phyloP scores from a whole-genome alignment of 306 rosid genomes.

The Lathyrus tuberosus region DNA sequence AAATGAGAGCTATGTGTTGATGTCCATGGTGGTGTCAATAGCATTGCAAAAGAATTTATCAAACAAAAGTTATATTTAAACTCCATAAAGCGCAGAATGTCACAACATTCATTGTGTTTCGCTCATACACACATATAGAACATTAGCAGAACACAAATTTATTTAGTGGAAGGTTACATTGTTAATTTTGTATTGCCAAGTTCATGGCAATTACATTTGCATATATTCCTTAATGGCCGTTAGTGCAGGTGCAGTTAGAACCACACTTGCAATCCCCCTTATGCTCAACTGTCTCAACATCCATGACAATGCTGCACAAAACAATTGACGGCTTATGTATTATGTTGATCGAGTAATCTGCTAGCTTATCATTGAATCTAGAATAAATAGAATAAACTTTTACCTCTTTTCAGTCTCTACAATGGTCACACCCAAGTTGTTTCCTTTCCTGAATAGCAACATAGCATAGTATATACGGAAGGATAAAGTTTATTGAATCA shows the following conservation, averaged over 20 bases:
- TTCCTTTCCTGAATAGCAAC: slow-evolving; percentile 69
- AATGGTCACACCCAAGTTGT: slow-evolving; percentile 56
- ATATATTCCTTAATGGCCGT: slow-evolving; percentile 44
- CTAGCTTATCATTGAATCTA: slow-evolving; percentile 5
- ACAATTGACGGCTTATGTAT: neutral
- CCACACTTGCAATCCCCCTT: slow-evolving; percentile 79
- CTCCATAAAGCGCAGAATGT: slow-evolving; percentile 33
- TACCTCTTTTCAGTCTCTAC: slow-evolving; percentile 70
- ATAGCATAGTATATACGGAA: slow-evolving; percentile 11
- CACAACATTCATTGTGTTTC: slow-evolving; percentile 34
- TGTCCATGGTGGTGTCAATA: neutral
- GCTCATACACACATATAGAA: slow-evolving; percentile 27
- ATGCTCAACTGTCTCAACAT: slow-evolving; percentile 63
- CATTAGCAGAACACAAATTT: slow-evolving; percentile 32
- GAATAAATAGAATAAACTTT: slow-evolving; percentile 18
- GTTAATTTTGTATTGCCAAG: slow-evolving; percentile 25
- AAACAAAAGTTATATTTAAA: neutral
- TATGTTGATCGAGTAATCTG: neutral
- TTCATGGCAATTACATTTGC: slow-evolving; percentile 27
- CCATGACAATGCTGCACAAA: slow-evolving; percentile 60
- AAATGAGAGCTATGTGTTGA: neutral
- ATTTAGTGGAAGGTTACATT: slow-evolving; percentile 46
- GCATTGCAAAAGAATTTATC: neutral
- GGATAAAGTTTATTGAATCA: slow-evolving; percentile 9
- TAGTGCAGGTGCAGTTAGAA: slow-evolving; percentile 53